A percentile compares a stretch with the other conserved stretches of the same genome.
Evolutionary conservation across 75 land plant genomes (phyloP).

Genomic region (Adiantum capillusveneris): DNA sequence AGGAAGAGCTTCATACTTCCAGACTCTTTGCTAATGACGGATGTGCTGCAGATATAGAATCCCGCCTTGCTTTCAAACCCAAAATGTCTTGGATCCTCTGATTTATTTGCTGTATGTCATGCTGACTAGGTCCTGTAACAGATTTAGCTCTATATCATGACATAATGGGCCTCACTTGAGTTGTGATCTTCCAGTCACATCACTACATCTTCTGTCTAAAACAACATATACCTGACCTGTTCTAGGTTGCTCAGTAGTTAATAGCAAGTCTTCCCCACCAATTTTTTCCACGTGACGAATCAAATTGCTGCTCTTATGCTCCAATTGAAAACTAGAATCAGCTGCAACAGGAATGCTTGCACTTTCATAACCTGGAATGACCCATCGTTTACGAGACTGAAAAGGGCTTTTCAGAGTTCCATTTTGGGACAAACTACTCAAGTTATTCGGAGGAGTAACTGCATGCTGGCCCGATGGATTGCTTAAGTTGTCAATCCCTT

Average conservation of each 20-base stretch:
- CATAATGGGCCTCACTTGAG: too few relatives aligned
- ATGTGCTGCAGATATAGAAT: slow-evolving; percentile 49
- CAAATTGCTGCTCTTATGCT: too few relatives aligned
- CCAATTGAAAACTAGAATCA: too few relatives aligned
- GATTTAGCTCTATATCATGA: too few relatives aligned
- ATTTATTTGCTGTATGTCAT: slow-evolving; percentile 38
- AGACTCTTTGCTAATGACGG: slow-evolving; percentile 35
- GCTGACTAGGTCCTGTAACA: neutral
- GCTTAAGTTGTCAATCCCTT: neutral
- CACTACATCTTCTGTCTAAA: too few relatives aligned
- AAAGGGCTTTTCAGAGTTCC: slow-evolving; percentile 9
- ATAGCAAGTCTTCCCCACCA: neutral
- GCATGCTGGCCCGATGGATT: slow-evolving; percentile 6
- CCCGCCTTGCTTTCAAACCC: slow-evolving; percentile 64
- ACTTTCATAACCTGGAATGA: slow-evolving; percentile 4
- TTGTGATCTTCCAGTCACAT: too few relatives aligned
- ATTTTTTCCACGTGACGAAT: neutral
- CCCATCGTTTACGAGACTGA: slow-evolving; percentile 23
- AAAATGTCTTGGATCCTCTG: slow-evolving; percentile 83
- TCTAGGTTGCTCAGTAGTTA: too few relatives aligned
- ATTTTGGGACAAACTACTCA: neutral
- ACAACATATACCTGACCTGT: too few relatives aligned
- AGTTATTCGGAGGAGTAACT: neutral
- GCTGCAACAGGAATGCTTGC: too few relatives aligned
- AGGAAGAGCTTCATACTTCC: neutral